Base-by-base conservation (phyloP, 805 yeast species). In the Jamesozyma jinghongensis region DNA sequence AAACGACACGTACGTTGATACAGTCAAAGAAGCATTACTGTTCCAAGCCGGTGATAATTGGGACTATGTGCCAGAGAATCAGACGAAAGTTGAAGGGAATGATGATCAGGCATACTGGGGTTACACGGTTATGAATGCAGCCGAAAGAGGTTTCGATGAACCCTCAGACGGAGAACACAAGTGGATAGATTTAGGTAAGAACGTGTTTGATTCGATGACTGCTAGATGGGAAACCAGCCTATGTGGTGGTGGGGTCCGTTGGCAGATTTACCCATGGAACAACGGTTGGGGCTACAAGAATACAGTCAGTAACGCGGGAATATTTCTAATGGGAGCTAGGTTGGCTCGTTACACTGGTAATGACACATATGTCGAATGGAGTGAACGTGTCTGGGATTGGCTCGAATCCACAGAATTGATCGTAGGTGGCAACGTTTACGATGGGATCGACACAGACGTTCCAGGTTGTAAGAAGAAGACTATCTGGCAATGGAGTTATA, bases 41-140 rank as follows among this genome's bases (percentile, higher is more conserved):
- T 77, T 74, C 54, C 97, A 90, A 62, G 74, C 76, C 5, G 88
- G 88, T 35, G 74, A 73, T 10, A 70, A 79, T 57, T 67, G 75
- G 66, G 81, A 88, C 63, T 90, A 79, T 62, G 79, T 90, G 62
- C 96, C 97, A 4, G 66, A 77, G 45, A 85, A 86, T 62, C 95
- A 88, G 63, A 76, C 88, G 10, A 78, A 86, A 29, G 84, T 95
- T 1, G 97, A 90, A 64, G 97, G 97, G 54, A 90, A 90, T 57
- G 97, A 90, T 70, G 97, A 90, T 68, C 97, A 90, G 67, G 95
- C 85, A 2, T 85, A 90, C 61, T 90, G 97, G 97, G 97, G 95
- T 3, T 68, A 90, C 44, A 81, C 94, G 1, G 92, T 78, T 4
- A 85, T 90, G 82, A 79, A 76, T 22, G 97, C 97, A 1, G 92